phyloP scores from a whole-genome alignment of 345 rosid species.

The Clarkia xantiana region DNA sequence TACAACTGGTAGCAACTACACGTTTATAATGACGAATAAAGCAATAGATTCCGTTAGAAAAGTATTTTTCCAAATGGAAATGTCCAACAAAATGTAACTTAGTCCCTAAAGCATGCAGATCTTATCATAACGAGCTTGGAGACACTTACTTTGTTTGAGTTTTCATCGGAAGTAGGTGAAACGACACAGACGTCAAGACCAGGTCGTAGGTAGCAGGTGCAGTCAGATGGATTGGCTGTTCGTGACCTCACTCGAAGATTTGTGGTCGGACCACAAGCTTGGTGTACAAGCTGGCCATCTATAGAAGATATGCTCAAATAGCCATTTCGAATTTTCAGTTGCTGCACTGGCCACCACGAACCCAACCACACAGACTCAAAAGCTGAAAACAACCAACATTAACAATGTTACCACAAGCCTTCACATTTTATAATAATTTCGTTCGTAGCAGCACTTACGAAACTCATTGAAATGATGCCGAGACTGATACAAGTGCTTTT shows the following conservation, averaged over 20 bases:
- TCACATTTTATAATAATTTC: too few species aligned
- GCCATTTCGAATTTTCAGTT: slow-evolving; percentile 40
- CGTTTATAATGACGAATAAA: background rate
- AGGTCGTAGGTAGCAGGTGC: slow-evolving; percentile 62
- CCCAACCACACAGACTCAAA: slow-evolving; percentile 49
- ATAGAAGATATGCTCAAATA: slow-evolving; percentile 23
- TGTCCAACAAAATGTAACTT: too few species aligned
- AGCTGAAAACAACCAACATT: slow-evolving; percentile 27
- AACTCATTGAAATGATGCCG: slow-evolving; percentile 34
- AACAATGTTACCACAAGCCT: background rate
- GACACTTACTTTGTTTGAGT: slow-evolving; percentile 29
- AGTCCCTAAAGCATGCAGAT: too few species aligned
- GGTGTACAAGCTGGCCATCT: slow-evolving; percentile 16
- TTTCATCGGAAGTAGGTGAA: slow-evolving; percentile 20
- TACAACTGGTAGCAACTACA: too few species aligned
- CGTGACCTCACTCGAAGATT: slow-evolving; percentile 62
- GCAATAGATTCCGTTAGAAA: background rate
- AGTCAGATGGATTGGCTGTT: slow-evolving; percentile 42
- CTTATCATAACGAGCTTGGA: background rate
- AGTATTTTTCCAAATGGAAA: too few species aligned
- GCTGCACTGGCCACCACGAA: slow-evolving; percentile 53
- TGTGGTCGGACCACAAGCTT: slow-evolving; percentile 31
- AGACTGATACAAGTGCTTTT: slow-evolving; percentile 33
- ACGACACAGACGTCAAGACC: slow-evolving; percentile 66
- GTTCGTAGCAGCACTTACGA: slow-evolving; percentile 41